Percentiles rank a stretch among this genome's conserved stretches.
Conservation (phyloP, 2,329 filamentous ascomycete genomes). For the Aspergillus pseudoterreus region DNA sequence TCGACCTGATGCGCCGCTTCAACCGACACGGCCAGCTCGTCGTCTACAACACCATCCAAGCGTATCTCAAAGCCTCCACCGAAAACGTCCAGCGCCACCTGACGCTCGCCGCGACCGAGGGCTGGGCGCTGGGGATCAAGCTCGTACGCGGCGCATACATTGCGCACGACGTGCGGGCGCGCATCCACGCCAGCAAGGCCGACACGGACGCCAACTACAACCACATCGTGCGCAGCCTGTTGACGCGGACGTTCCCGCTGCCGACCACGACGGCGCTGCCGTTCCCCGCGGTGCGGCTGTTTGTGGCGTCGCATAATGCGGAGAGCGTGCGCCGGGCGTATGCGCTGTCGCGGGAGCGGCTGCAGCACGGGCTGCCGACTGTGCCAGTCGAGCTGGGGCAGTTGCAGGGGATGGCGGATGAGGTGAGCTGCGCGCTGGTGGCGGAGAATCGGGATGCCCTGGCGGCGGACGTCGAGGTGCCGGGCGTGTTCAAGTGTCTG, state of each 20-base stretch:
- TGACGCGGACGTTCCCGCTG: slow-evolving; percentile 36
- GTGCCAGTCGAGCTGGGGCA: slow-evolving; percentile 60
- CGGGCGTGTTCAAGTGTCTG: slow-evolving; percentile 49
- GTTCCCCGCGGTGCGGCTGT: slow-evolving; percentile 38
- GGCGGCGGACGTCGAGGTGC: too few species aligned
- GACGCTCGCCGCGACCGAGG: slow-evolving; percentile 34
- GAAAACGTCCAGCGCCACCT: slow-evolving; percentile 38
- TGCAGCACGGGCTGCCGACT: slow-evolving; percentile 35
- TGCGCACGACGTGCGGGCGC: slow-evolving; percentile 31
- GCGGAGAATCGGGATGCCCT: slow-evolving; percentile 6
- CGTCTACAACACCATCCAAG: slow-evolving; percentile 45
- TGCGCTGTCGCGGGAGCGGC: slow-evolving; percentile 30
- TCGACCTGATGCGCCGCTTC: slow-evolving; percentile 44
- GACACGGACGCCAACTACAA: slow-evolving; percentile 48
- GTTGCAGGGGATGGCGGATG: slow-evolving; percentile 87
- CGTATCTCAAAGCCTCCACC: slow-evolving; percentile 43
- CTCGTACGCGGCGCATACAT: slow-evolving; percentile 48
- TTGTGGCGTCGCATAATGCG: slow-evolving; percentile 55
- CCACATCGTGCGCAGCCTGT: slow-evolving; percentile 45
- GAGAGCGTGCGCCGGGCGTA: slow-evolving; percentile 46
- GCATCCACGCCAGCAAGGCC: slow-evolving; percentile 37
- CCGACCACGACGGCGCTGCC: slow-evolving; percentile 5
- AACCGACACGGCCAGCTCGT: slow-evolving; percentile 34
- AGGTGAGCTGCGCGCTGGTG: slow-evolving; percentile 61
- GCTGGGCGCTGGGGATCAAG: slow-evolving; percentile 43